Evolutionary conservation across 2,329 filamentous ascomycete genomes (phyloP).

Genomic region (Pseudogymnoascus verrucosus): DNA sequence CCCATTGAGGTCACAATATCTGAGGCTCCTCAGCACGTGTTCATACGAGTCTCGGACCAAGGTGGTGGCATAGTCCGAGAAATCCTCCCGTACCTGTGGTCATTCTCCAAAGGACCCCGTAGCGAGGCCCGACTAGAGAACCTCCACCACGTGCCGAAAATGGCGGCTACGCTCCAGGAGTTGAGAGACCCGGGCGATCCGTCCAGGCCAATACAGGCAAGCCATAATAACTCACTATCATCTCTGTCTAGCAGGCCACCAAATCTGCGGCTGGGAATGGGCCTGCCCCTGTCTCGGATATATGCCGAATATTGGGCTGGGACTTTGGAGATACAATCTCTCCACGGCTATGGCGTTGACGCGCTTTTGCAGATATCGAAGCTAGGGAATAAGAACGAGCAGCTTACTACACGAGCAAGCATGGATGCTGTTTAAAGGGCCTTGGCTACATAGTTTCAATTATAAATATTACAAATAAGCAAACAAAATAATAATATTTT

Average conservation of each 20-base stretch:
- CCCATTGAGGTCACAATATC: constrained; percentile 93
- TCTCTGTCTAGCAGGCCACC: constrained; percentile 77
- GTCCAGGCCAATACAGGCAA: constrained; percentile 24
- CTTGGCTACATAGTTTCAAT: not conserved
- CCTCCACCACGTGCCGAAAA: constrained; percentile 74
- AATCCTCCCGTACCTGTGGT: constrained; percentile 86
- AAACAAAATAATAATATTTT: not conserved
- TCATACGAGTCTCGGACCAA: constrained; percentile 91
- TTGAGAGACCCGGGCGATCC: constrained; percentile 37
- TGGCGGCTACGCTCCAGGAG: constrained; percentile 92
- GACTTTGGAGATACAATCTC: constrained; percentile 77
- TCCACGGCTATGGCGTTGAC: constrained; percentile 94
- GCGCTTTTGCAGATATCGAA: constrained; percentile 95
- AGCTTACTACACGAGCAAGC: constrained; percentile 67
- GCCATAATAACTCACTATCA: constrained; percentile 52
- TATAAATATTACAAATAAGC: not conserved
- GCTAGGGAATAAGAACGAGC: constrained; percentile 95
- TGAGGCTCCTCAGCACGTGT: constrained; percentile 89
- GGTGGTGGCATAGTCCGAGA: constrained; percentile 85
- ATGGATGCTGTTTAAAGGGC: constrained; percentile 58
- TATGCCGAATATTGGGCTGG: constrained; percentile 99
- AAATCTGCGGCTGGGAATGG: constrained; percentile 83
- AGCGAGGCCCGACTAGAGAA: constrained; percentile 74
- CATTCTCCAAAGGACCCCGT: constrained; percentile 87
- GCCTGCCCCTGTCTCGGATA: constrained; percentile 83